Evolutionary conservation across 805 yeast genomes (phyloP), one percentile per base, ranked within the genome.

Genomic region (Tetrapisispora phaffii): DNA sequence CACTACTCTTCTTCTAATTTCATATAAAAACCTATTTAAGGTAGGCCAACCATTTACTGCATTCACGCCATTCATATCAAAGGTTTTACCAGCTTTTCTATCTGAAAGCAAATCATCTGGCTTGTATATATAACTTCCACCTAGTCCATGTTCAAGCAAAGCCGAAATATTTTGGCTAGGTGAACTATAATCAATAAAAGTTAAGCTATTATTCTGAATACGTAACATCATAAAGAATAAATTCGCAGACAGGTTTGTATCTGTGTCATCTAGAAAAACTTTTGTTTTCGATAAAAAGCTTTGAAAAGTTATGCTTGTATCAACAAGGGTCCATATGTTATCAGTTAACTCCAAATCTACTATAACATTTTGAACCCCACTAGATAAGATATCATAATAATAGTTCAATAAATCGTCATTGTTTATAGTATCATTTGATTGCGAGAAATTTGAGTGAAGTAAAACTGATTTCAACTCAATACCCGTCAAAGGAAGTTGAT

Each of bases 321-420:
- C 44, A 3, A 33, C 46, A 26, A 53, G 42, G 44, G 26, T 42
- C 56, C 50, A 58, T 3, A 69, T 61, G 35, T 62, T 52, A 41
- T 73, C 75, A 53, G 75, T 76, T 70, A 77, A 74, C 57, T 79
- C 80, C 23, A 80, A 44, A 54, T 82, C 85, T 4, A 80, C 42
- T 44, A 66, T 60, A n/a, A 78, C 57, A 0, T 70, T 59, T 43
- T 71, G 73, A 1, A 72, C 62, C 0, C 84, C 84, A 2, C 60
- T 59, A 32, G 58, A 52, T 36, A 81, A 50, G 17, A 77, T 40
- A 0, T 50, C 44, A 4, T 53, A 43, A 1, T 74, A 50, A 1
- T 49, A 46, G 1, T 40, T 23, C 10, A 74, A 41, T 0, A 74
- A 52, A 1, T 55, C 50, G 0, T 34, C 33, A 8, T 60, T 63